A percentile compares a stretch with the other conserved stretches of the same genome.
These are phyloP conservation scores for Camellia granthamiana DNA, from an alignment of 148 eudicot genomes.

Conservation along the genomic window DNA sequence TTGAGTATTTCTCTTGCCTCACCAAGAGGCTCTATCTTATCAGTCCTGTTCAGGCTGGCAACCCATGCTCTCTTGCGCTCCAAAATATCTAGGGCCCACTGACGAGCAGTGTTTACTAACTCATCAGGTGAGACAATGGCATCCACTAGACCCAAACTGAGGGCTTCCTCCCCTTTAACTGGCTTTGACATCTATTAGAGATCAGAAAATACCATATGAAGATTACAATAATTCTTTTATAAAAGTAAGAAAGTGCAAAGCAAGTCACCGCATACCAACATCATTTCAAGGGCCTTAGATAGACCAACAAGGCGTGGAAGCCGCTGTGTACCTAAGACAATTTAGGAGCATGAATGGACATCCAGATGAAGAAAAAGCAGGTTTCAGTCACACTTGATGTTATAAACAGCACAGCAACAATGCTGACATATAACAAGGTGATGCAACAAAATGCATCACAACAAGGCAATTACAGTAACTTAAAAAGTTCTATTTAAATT, in stretches of 20 bases:
- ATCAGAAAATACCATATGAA: not conserved
- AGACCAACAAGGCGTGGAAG: slow-evolving; percentile 96
- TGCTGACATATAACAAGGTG: not conserved
- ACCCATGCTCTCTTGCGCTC: slow-evolving; percentile 85
- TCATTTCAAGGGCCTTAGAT: slow-evolving; percentile 89
- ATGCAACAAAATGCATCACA: not conserved
- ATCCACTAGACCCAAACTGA: slow-evolving; percentile 81
- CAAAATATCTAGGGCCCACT: slow-evolving; percentile 83
- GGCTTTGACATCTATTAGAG: slow-evolving; percentile 67
- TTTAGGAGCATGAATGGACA: not conserved
- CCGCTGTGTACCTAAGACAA: slow-evolving; percentile 77
- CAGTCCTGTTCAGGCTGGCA: slow-evolving; percentile 69
- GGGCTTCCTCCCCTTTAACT: slow-evolving; percentile 81
- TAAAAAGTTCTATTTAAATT: not conserved
- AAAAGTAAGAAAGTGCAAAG: not conserved
- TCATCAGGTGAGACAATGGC: slow-evolving; percentile 72
- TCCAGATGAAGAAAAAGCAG: not conserved
- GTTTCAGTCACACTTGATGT: not conserved
- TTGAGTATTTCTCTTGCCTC: slow-evolving; percentile 90
- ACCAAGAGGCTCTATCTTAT: slow-evolving; percentile 84
- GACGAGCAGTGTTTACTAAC: slow-evolving; percentile 65
- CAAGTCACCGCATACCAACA: slow-evolving; percentile 61
- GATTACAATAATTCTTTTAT: not conserved
- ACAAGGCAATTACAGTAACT: not conserved
- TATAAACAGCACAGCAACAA: not conserved